Evolutionary conservation across 1,139 yeast species (phyloP).

Genomic region (Candida neerlandica): DNA sequence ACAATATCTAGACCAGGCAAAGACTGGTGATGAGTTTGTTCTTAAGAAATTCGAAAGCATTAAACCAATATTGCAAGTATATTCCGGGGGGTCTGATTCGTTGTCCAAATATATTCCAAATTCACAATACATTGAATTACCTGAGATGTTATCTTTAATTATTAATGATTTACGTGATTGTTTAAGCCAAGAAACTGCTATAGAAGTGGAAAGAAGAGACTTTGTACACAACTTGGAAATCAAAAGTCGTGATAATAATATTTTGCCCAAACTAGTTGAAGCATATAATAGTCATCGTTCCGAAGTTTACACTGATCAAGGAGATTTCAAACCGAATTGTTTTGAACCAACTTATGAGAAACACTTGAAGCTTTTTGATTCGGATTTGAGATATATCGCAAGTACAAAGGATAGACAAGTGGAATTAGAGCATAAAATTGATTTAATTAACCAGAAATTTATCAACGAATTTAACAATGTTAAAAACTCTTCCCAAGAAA

Average conservation of each 20-base stretch:
- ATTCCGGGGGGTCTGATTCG: conserved; percentile 44
- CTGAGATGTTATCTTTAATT: conserved; percentile 37
- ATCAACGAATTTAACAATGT: conserved; percentile 19
- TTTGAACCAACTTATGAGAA: conserved; percentile 36
- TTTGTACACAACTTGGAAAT: conserved; percentile 46
- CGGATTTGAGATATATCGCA: conserved; percentile 42
- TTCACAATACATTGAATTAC: conserved; percentile 43
- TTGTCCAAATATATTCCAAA: conserved; percentile 55
- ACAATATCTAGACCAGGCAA: conserved; percentile 59
- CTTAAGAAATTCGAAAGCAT: conserved; percentile 46
- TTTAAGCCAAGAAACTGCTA: conserved; percentile 25
- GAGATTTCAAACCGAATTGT: conserved; percentile 25
- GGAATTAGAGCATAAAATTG: conserved; percentile 45
- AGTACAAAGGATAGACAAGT: conserved; percentile 44
- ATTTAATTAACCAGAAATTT: conserved; percentile 42
- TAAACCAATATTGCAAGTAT: conserved; percentile 43
- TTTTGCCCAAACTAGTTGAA: conserved; percentile 54
- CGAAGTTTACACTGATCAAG: conserved; percentile 19
- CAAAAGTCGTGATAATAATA: conserved; percentile 48
- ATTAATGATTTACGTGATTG: conserved; percentile 47
- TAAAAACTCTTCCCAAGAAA: conserved; percentile 27
- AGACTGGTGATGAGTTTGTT: conserved; percentile 59
- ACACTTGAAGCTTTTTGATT: conserved; percentile 44
- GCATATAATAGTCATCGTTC: conserved; percentile 39
- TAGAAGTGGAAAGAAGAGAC: conserved; percentile 37